phyloP scores from a whole-genome alignment of 2,329 filamentous ascomycete species.

The Monosporascus ibericus region DNA sequence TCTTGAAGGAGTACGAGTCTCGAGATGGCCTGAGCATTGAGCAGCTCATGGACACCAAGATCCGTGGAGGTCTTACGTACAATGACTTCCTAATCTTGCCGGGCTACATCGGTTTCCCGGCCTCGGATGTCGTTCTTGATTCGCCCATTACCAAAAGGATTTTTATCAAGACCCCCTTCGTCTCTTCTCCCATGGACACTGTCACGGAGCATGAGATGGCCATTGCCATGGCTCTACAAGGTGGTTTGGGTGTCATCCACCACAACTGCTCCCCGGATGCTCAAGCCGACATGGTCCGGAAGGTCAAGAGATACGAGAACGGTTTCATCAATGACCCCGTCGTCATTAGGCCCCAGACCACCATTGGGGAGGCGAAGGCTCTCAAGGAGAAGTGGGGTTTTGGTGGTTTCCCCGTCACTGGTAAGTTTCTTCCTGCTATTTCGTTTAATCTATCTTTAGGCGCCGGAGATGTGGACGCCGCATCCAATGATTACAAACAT shows the following conservation, averaged over 20 bases:
- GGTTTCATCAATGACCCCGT: constrained; percentile 97
- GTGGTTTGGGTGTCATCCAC: constrained; percentile 90
- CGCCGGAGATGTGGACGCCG: constrained; percentile 5
- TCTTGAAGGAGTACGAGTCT: constrained; percentile 73
- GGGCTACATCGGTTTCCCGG: constrained; percentile 96
- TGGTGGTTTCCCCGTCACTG: constrained; percentile 96
- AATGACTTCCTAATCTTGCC: constrained; percentile 97
- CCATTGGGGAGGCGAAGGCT: constrained; percentile 82
- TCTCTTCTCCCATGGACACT: constrained; percentile 99
- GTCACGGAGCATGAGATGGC: constrained; percentile 99
- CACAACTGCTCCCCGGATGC: constrained; percentile 98
- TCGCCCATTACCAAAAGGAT: constrained; percentile 93
- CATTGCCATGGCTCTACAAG: constrained; percentile 89
- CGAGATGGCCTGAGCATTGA: constrained; percentile 83
- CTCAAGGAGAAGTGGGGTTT: constrained; percentile 99
- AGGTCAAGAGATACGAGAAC: constrained; percentile 99
- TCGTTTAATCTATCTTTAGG: constrained; percentile 3
- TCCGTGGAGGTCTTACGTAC: constrained; percentile 91
- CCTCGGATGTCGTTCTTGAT: constrained; percentile 81
- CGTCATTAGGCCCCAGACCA: constrained; percentile 80
- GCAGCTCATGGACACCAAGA: constrained; percentile 83
- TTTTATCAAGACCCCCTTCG: constrained; percentile 89
- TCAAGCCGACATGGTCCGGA: constrained; percentile 97
- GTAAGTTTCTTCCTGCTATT: constrained; percentile 49
- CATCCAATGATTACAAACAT: constrained; percentile 71